Evolutionary conservation across 2,329 filamentous ascomycete genomes (phyloP), one percentile per base, ranked within the genome.

Genomic region (Colletotrichum aenigma): DNA sequence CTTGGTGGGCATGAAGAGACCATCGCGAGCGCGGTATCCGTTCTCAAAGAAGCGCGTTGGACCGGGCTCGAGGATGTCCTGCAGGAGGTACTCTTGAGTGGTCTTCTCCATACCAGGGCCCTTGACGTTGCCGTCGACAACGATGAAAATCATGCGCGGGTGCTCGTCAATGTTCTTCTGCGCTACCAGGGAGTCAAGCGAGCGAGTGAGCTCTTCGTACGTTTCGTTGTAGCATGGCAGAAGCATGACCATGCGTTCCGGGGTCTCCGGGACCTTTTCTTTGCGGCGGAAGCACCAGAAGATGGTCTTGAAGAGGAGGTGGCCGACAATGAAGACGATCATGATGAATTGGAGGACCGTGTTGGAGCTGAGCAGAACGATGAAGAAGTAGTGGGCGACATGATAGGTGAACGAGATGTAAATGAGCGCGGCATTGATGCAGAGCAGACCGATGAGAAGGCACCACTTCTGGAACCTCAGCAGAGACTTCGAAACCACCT

Each of bases 171-270:
- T 85, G 4, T 84, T 82, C 73, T 85, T 83, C 76, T 89, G 87
- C 0, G 82, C 81, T 7, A 88, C 82, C 6, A 89, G 79, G 4
- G 87, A 89, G 72, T 88, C 86, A 0, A 89, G 83, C 0, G 87
- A 89, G 3, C 83, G 82, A 5, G 80, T 83, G 28, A 88, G 79
- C 75, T 89, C 87, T 6, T 87, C 81, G 8, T 81, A 78, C 0
- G 86, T 88, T 77, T 89, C 87, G 77, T 89, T 89, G 80, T 89
- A 89, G 79, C 88, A 89, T 2, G 87, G 87, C 6, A 89, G 81
- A 36, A 89, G 79, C 34, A 88, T 77, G 3, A 89, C 86, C 81
- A 89, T 83, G 65, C 83, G 83, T 78, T 89, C 87, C 0, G 86
- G 86, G 1, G 52, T 78, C 36, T 78, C 77, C 3, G 82, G 82